Evolutionary conservation across 1,284 basidiomycete genomes (phyloP).

Genomic region (Sutorius eximius): DNA sequence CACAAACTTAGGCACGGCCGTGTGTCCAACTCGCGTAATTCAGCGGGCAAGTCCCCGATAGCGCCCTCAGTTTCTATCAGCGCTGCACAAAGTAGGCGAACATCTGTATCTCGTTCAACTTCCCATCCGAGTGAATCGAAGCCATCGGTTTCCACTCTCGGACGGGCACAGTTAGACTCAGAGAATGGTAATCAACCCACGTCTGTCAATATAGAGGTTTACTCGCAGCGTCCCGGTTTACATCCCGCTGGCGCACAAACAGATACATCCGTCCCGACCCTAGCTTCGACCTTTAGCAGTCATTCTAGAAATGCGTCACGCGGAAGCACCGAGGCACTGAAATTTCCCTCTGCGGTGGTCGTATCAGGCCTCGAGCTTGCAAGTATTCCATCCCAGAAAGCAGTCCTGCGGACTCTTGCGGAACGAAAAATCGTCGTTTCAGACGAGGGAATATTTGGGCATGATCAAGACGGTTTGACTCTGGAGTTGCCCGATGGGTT

Average conservation of each 20-base stretch:
- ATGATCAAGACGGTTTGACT: constrained; percentile 37
- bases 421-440: constrained; percentile 55
- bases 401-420: constrained; percentile 53
- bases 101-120: constrained; percentile 26
- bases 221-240: constrained; percentile 8
- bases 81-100: constrained; percentile 26
- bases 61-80: constrained; percentile 18
- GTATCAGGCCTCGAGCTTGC: constrained; percentile 69
- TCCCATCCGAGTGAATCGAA: constrained; percentile 22
- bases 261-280: constrained; percentile 24
- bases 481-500: constrained; percentile 70
- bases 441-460: constrained; percentile 30
- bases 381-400: constrained; percentile 54
- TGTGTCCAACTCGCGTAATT: constrained; percentile 27
- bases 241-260: constrained; percentile 12
- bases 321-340: constrained; percentile 19
- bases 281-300: constrained; percentile 25
- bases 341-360: constrained; percentile 63
- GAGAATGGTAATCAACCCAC: constrained; percentile 11
- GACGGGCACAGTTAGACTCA: constrained; percentile 15
- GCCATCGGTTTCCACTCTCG: constrained; percentile 17
- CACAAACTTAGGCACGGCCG: constrained; percentile 30
- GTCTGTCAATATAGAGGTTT: background rate
- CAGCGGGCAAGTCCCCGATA: constrained; percentile 16
- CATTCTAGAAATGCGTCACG: constrained; percentile 16